Evolutionary conservation across 2,329 filamentous ascomycete species (phyloP), one percentile per base, ranked within the genome.

Genomic region (Xylaria digitata): DNA sequence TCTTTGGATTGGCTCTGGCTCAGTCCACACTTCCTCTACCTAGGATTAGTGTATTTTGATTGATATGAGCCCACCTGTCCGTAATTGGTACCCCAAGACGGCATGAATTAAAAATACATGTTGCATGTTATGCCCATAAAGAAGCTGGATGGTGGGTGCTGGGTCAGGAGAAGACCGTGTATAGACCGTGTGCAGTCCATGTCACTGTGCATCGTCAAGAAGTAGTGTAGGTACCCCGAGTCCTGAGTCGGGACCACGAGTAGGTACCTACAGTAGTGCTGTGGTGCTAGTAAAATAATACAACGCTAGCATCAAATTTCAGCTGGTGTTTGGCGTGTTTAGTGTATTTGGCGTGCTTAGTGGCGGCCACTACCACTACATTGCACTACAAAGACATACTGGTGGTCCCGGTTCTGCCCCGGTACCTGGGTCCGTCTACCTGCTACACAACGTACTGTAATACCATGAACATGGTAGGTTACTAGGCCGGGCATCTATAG

Each of bases 71-170:
- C 60, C 61, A 67, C 66, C 48, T 19, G 55, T 34, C 56, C 52
- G 55, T 42, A 61, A 65, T 57, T 58, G 57, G 52, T n/a, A 45
- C 53, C 37, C 61, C 26, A 59, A 30, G 26, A n/a, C 32, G 17
- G 52, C 52, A 61, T 65, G 32, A 26, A 55, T 66, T 68, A 68
- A 66, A 68, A 68, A 68, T 63, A 68, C 66, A 68, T 68, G 66
- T 17, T 59, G 55, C 54, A 43, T 46, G 30, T 42, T 55, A 19
- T 26, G 40, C 52, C 63, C 49, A 43, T 19, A 32, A 23, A 43
- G 37, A 30, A 23, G n/a, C 21, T 40, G 21, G 53, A 15, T 49
- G 13, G 30, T 37, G 11, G 6, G 3, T 37, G 32, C n/a, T n/a
- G 45, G 32, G 45, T 46, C 15, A 56, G 53, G 40, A 56, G 37